A percentile compares a stretch with the other conserved stretches of the same genome.
These are phyloP conservation scores for Toxoplasma gondii DNA, from an alignment of 169 alveolate genomes.

Conservation along the genomic window DNA sequence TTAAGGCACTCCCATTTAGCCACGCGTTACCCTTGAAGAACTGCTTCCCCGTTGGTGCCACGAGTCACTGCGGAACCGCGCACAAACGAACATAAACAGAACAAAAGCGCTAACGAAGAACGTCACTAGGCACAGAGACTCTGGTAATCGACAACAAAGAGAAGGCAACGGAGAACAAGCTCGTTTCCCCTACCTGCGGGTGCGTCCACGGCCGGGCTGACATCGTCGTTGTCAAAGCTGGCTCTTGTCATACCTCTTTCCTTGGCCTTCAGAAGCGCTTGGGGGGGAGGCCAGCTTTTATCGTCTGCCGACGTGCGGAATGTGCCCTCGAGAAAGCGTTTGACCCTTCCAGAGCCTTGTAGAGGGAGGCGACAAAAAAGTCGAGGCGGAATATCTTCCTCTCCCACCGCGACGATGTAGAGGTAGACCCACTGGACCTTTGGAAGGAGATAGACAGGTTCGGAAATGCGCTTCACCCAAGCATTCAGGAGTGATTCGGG, in stretches of 20 bases:
- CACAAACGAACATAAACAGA: too few relatives aligned
- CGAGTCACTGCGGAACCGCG: too few relatives aligned
- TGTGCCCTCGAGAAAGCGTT: constrained; percentile 1
- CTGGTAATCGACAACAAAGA: too few relatives aligned
- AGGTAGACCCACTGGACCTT: constrained; percentile 54
- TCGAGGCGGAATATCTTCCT: constrained; percentile 50
- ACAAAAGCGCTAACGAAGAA: too few relatives aligned
- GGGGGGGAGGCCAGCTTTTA: constrained; percentile 51
- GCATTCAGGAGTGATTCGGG: constrained; percentile 43
- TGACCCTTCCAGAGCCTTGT: constrained; percentile 4
- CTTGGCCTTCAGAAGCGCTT: constrained; percentile 38
- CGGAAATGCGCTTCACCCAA: constrained; percentile 56
- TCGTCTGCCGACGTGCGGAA: constrained; percentile 6
- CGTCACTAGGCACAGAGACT: too few relatives aligned
- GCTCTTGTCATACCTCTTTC: background rate
- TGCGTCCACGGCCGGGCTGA: background rate
- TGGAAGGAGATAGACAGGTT: constrained; percentile 62
- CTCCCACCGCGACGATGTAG: constrained; percentile 51
- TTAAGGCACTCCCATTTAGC: too few relatives aligned
- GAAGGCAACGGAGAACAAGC: too few relatives aligned
- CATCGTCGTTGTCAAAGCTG: background rate
- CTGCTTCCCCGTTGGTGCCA: too few relatives aligned
- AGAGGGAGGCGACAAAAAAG: constrained; percentile 58
- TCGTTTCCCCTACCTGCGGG: background rate
- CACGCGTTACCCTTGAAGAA: too few relatives aligned